These are phyloP conservation scores for Ogataea kodamae DNA, from an alignment of 805 yeast species.

Conservation along the genomic window DNA sequence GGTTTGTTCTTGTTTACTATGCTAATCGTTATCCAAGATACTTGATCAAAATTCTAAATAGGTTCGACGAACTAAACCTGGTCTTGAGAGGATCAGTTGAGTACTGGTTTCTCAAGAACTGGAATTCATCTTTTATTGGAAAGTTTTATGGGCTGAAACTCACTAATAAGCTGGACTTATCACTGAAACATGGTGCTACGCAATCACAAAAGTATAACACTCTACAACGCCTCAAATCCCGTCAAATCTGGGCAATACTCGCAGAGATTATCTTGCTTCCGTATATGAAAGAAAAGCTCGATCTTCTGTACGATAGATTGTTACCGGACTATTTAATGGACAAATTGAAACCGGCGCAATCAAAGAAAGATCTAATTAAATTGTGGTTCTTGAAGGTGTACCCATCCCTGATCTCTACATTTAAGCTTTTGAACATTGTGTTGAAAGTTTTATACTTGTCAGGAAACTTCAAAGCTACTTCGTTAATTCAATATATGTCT, in stretches of 20 bases:
- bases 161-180: conserved; percentile 31
- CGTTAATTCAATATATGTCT: conserved; percentile 57
- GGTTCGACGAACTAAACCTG: conserved; percentile 74
- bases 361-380: conserved; percentile 25
- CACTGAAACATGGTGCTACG: conserved; percentile 9
- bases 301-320: conserved; percentile 57
- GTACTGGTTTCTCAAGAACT: conserved; percentile 59
- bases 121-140: conserved; percentile 88
- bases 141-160: conserved; percentile 88
- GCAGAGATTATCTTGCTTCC: conserved; percentile 62
- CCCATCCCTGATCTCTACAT: conserved; percentile 51
- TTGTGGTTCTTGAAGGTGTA: conserved; percentile 52
- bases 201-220: conserved; percentile 38
- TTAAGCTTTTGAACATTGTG: conserved; percentile 48
- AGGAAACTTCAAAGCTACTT: conserved; percentile 61
- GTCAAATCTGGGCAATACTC: conserved; percentile 55
- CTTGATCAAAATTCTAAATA: conserved; percentile 56
- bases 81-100: conserved; percentile 63
- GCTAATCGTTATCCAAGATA: conserved; percentile 74
- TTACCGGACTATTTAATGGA: conserved; percentile 56
- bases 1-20: conserved; percentile 77
- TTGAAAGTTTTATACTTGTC: conserved; percentile 64
- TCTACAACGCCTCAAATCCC: conserved; percentile 46
- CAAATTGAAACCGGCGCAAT: conserved; percentile 35
- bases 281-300: conserved; percentile 66